phyloP scores from a whole-genome alignment of 495 filamentous ascomycete species.

The Daldinia bambusicola region DNA sequence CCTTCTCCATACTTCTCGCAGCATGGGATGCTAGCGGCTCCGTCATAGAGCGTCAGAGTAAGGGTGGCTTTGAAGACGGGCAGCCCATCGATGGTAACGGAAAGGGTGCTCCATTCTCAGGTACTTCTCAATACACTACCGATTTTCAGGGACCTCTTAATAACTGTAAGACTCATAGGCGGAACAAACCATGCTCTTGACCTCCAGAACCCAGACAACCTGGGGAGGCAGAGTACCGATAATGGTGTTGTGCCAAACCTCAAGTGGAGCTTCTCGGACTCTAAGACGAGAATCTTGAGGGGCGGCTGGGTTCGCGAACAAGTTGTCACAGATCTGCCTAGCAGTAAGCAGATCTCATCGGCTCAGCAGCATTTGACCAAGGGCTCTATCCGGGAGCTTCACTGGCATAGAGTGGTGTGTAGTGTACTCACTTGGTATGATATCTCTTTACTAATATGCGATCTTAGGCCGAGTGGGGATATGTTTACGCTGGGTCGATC shows the following conservation, averaged over 20 bases:
- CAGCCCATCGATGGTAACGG: slow-evolving; percentile 65
- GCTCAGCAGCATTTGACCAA: slow-evolving; percentile 73
- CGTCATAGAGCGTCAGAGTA: slow-evolving; percentile 44
- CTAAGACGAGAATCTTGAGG: slow-evolving; percentile 66
- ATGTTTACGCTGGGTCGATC: slow-evolving; percentile 67
- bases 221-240: slow-evolving; percentile 67
- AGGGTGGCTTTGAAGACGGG: slow-evolving; percentile 56
- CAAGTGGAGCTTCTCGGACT: slow-evolving; percentile 74
- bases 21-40: slow-evolving; percentile 30
- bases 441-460: background rate
- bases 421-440: background rate
- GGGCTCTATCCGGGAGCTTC: slow-evolving; percentile 70
- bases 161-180: slow-evolving; percentile 42
- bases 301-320: slow-evolving; percentile 75
- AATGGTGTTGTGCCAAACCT: slow-evolving; percentile 68
- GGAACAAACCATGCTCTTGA: slow-evolving; percentile 64
- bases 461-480: slow-evolving; percentile 71
- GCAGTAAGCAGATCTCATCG: slow-evolving; percentile 69
- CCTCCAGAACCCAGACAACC: slow-evolving; percentile 68
- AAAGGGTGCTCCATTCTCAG: slow-evolving; percentile 65
- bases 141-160: slow-evolving; percentile 18
- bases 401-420: slow-evolving; percentile 72
- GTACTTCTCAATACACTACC: slow-evolving; percentile 47
- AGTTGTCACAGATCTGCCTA: slow-evolving; percentile 67
- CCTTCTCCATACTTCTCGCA: slow-evolving; percentile 38